Evolutionary conservation across 129 eudicot genomes (phyloP).

Genomic region (Saposhnikovia divaricata): DNA sequence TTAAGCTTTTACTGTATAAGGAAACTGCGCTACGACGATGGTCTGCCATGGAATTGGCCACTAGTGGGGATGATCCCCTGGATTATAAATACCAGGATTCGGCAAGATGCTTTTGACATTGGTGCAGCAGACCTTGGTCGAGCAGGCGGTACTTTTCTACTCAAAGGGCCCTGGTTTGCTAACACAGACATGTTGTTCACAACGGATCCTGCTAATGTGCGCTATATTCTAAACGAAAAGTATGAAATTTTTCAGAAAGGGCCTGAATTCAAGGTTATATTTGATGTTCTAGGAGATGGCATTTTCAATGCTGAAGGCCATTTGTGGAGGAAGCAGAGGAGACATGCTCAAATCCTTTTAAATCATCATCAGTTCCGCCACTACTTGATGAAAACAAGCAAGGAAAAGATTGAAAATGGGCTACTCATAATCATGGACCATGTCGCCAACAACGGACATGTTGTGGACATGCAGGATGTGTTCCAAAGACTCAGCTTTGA

Average conservation of each 20-base stretch:
- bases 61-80: neutral
- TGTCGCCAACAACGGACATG: neutral
- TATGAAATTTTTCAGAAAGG: conserved; percentile 68
- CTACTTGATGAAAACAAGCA: conserved; percentile 27
- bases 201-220: conserved; percentile 40
- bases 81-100: neutral
- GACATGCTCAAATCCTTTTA: conserved; percentile 35
- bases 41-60: conserved; percentile 10
- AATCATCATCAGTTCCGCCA: conserved; percentile 34
- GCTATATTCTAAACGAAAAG: conserved; percentile 49
- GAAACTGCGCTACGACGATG: neutral
- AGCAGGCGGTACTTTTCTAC: conserved; percentile 3
- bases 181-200: conserved; percentile 9
- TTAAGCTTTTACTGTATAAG: neutral
- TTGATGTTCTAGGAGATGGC: conserved; percentile 71
- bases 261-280: conserved; percentile 41
- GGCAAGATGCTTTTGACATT: neutral
- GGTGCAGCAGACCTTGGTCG: neutral
- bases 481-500: conserved; percentile 38
- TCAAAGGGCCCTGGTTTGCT: conserved; percentile 7
- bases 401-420: conserved; percentile 30
- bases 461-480: conserved; percentile 36
- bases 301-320: conserved; percentile 65
- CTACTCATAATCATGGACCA: conserved; percentile 28
- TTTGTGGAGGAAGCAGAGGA: conserved; percentile 54